These are phyloP conservation scores for Termitomyces sp. DNA, from an alignment of 768 basidiomycete genomes.

Conservation along the genomic window DNA sequence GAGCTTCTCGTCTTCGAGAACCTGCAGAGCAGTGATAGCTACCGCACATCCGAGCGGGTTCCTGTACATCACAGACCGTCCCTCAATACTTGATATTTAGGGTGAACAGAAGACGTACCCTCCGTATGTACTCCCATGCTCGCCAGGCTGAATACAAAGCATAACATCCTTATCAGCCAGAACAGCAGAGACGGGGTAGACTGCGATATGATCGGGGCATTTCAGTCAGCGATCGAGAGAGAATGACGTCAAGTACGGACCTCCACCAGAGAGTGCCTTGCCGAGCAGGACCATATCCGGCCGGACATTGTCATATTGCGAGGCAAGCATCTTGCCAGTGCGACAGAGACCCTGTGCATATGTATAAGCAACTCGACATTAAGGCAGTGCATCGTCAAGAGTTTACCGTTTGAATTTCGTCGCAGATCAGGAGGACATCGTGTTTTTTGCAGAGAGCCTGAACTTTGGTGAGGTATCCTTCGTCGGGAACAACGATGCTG, in stretches of 20 bases:
- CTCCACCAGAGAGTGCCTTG: conserved; percentile 94
- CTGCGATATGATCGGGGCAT: conserved; percentile 58
- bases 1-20: conserved; percentile 85
- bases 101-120: conserved; percentile 45
- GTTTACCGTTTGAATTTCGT: conserved; percentile 92
- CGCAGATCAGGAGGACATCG: conserved; percentile 94
- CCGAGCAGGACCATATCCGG: conserved; percentile 93
- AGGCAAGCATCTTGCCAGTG: conserved; percentile 92
- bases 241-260: conserved; percentile 36
- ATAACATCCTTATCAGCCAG: conserved; percentile 89
- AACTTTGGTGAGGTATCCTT: conserved; percentile 76
- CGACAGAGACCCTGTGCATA: conserved; percentile 70
- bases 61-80: conserved; percentile 26
- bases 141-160: conserved; percentile 91
- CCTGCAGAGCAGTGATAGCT: conserved; percentile 84
- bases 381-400: conserved; percentile 7
- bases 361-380: background rate
- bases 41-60: conserved; percentile 98
- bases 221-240: background rate
- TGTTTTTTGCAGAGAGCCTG: conserved; percentile 85
- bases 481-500: conserved; percentile 88
- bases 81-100: no score
- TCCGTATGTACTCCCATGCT: conserved; percentile 95
- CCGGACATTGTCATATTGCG: conserved; percentile 79
- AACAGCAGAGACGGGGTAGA: conserved; percentile 96